Evolutionary conservation across 768 basidiomycete genomes (phyloP).

Genomic region (Tulasnella sp.): DNA sequence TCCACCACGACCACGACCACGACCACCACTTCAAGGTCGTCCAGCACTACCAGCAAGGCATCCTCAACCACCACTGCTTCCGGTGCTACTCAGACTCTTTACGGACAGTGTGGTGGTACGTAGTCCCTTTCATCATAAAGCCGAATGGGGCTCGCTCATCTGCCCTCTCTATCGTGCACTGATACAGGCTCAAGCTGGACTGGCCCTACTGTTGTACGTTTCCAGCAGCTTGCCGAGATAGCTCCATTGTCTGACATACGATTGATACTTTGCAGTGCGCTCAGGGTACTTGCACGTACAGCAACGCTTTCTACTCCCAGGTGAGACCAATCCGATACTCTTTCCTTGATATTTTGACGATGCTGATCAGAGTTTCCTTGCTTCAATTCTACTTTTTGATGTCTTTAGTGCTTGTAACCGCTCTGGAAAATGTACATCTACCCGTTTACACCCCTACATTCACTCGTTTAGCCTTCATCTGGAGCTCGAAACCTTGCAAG

Average conservation of each 20-base stretch:
- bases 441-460: too few relatives aligned
- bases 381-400: too few relatives aligned
- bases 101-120: constrained; percentile 34
- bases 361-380: too few relatives aligned
- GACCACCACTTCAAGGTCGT: constrained; percentile 12
- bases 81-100: constrained; percentile 11
- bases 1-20: constrained; percentile 8
- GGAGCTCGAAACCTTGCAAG: too few relatives aligned
- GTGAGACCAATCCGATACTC: not conserved
- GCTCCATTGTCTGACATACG: not conserved
- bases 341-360: not conserved
- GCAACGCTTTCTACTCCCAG: constrained; percentile 33
- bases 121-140: too few relatives aligned
- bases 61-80: constrained; percentile 26
- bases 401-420: too few relatives aligned
- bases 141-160: too few relatives aligned
- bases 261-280: constrained; percentile 5
- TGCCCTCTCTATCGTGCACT: too few relatives aligned
- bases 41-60: constrained; percentile 22
- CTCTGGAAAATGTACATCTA: too few relatives aligned
- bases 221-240: not conserved
- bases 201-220: not conserved
- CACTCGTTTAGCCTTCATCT: too few relatives aligned
- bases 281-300: constrained; percentile 12
- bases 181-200: not conserved